Evolutionary conservation across 768 basidiomycete genomes (phyloP).

Genomic region (Kwoniella dejecticola): DNA sequence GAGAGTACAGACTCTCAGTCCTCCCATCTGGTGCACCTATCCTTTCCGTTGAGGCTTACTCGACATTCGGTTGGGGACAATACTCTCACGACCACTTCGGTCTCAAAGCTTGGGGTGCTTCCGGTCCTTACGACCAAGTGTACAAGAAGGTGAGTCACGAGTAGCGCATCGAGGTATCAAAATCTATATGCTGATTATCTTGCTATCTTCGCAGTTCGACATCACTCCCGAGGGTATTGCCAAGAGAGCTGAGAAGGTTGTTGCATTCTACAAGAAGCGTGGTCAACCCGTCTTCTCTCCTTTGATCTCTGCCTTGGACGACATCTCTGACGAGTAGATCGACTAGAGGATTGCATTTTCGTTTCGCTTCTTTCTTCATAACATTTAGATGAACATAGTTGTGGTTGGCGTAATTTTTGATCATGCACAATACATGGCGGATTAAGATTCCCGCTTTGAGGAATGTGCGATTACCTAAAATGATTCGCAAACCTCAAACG

Average conservation of each 20-base stretch:
- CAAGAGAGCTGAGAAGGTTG: conserved; percentile 77
- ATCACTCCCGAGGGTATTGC: conserved; percentile 62
- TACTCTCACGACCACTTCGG: conserved; percentile 76
- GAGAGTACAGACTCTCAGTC: conserved; percentile 78
- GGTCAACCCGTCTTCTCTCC: conserved; percentile 53
- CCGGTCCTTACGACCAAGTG: conserved; percentile 84
- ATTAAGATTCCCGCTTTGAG: no score
- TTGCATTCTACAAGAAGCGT: conserved; percentile 77
- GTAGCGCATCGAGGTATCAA: not conserved
- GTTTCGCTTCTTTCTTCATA: not conserved
- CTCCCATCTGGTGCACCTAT: conserved; percentile 87
- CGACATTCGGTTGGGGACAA: conserved; percentile 80
- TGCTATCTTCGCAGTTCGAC: conserved; percentile 60
- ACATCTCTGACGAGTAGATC: conserved; percentile 46
- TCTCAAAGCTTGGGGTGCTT: conserved; percentile 75
- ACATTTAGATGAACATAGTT: no score
- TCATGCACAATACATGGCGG: no score
- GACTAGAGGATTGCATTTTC: not conserved
- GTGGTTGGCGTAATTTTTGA: no score
- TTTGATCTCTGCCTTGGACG: conserved; percentile 56
- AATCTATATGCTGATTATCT: conserved; percentile 50
- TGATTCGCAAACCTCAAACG: no score
- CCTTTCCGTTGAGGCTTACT: conserved; percentile 81
- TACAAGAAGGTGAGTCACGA: conserved; percentile 67
- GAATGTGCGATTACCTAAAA: no score